Evolutionary conservation across 257 asterid genomes (phyloP), one percentile per base, ranked within the genome.

Genomic region (Scutellaria galericulata): DNA sequence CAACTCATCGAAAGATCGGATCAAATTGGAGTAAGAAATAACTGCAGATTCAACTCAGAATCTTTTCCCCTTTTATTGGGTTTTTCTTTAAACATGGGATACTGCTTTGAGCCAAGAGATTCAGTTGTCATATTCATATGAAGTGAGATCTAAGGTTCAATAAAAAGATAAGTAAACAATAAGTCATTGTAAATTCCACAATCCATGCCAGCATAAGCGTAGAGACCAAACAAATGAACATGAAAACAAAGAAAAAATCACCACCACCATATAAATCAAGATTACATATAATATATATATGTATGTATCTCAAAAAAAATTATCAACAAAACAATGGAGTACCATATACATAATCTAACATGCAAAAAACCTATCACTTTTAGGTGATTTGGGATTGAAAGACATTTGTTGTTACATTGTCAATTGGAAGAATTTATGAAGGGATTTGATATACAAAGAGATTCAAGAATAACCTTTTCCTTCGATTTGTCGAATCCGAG

Each of bases 81-180:
- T n/a, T 27, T 6, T 6, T 64, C 10, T 42, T 2, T 46, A 41
- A 13, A 64, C 3, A 31, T 67, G 81, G 76, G 78, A 73, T 80
- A 69, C 75, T 80, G 83, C 81, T 77, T 80, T 66, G 88, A 80
- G 83, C 84, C 87, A 74, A 80, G 83, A 66, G 78, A 84, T 60
- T 67, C 15, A n/a, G 44, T 59, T 67, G 71, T 56, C 80, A 64
- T 47, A 68, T 75, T 71, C 57, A 61, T 59, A 63, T 82, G 77
- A 6, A 75, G 77, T 71, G 51, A 62, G 72, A 72, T 67, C 77
- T 66, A 78, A 78, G 78, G 52, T 71, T 56, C 60, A 65, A 66
- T 51, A 46, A 7, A 62, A 42, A 53, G 35, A 53, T 9, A 40
- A 51, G 61, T 64, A 37, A 58, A 48, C 10, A 54, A 54, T 7